phyloP scores from a whole-genome alignment of 495 filamentous ascomycete genomes.

The Rhypophila decipiens region DNA sequence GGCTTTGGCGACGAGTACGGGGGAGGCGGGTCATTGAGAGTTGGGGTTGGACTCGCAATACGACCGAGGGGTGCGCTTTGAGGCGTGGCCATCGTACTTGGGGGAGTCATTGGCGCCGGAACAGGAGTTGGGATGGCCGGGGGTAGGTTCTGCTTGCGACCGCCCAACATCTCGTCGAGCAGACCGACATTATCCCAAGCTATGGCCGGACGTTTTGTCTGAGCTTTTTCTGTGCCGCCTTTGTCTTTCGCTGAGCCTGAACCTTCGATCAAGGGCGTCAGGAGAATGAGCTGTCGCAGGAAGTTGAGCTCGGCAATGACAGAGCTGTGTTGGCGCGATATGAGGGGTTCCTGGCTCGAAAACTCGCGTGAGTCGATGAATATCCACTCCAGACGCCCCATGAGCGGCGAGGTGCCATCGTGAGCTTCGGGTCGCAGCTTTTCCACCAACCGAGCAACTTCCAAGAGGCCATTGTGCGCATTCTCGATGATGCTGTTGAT shows the following conservation, averaged over 20 bases:
- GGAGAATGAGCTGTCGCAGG: conserved; percentile 46
- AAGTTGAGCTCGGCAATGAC: conserved; percentile 42
- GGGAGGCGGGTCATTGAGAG: no score
- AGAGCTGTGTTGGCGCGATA: conserved; percentile 8
- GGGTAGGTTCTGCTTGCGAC: neutral
- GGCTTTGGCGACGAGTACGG: no score
- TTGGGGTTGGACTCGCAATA: no score
- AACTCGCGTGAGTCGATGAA: conserved; percentile 8
- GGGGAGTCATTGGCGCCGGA: neutral
- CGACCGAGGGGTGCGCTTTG: no score
- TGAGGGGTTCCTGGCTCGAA: conserved; percentile 5
- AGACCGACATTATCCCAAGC: conserved; percentile 46
- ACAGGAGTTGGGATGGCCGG: neutral
- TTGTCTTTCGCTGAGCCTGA: conserved; percentile 27
- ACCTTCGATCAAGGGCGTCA: conserved; percentile 49
- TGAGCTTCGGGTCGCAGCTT: conserved; percentile 8
- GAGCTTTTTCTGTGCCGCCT: conserved; percentile 49
- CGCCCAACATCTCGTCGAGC: conserved; percentile 40
- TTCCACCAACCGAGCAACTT: conserved; percentile 12
- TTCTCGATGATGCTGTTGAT: conserved; percentile 13
- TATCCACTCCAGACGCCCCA: conserved; percentile 6
- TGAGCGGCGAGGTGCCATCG: conserved; percentile 3
- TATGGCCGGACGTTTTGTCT: conserved; percentile 10
- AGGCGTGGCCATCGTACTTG: neutral
- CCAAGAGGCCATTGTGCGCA: conserved; percentile 2